These are phyloP conservation scores for Eucalyptus victrix DNA, from an alignment of 345 rosid genomes.

Conservation along the genomic window DNA sequence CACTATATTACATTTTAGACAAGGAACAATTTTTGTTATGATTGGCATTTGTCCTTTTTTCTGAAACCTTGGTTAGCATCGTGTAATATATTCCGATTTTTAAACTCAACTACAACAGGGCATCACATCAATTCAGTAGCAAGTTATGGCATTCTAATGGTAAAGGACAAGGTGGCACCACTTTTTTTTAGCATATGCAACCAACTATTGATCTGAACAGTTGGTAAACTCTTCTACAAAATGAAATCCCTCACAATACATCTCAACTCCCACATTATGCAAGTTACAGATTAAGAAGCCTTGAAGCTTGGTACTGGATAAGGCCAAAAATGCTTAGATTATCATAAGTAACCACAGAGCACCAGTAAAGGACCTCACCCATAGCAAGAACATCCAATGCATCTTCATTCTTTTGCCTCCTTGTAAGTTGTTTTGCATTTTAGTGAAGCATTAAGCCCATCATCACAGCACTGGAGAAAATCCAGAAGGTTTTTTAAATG, in stretches of 20 bases:
- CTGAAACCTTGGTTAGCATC: neutral
- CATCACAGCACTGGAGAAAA: constrained; percentile 57
- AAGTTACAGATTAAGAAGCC: neutral
- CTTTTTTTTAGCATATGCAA: neutral
- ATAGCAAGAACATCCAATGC: constrained; percentile 76
- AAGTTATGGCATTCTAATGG: neutral
- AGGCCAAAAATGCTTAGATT: neutral
- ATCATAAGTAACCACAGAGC: neutral
- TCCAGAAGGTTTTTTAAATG: neutral
- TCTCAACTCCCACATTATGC: neutral
- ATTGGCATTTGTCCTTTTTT: neutral
- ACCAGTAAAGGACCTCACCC: constrained; percentile 73
- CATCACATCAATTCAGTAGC: neutral
- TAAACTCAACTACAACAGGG: neutral
- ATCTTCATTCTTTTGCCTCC: constrained; percentile 42
- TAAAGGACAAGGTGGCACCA: neutral
- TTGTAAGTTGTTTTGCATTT: constrained; percentile 53
- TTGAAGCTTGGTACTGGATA: neutral
- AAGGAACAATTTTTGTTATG: neutral
- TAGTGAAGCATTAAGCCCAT: constrained; percentile 89
- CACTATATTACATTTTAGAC: neutral
- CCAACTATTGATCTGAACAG: neutral
- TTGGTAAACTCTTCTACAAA: neutral
- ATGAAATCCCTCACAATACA: neutral
- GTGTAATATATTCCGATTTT: neutral